Evolutionary conservation across 257 asterid species (phyloP), one percentile per base, ranked within the genome.

Genomic region (Coffea canephora): DNA sequence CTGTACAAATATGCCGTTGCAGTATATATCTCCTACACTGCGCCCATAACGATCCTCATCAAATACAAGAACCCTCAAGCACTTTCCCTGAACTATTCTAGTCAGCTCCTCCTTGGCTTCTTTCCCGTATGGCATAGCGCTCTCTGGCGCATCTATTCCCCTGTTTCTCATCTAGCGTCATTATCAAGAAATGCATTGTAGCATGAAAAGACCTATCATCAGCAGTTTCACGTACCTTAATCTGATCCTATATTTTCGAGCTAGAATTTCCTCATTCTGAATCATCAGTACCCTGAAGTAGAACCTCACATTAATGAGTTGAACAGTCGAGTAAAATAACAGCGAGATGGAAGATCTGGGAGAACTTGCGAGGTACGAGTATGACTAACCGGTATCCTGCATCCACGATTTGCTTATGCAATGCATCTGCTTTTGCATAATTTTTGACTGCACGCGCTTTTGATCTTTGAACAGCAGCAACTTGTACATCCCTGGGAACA

Each of bases 111-210:
- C 96, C 88, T 94, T 94, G 3, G 99, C 95, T 81, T 87, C 80
- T 70, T 87, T 86, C 21, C 98, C 98, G n/a, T 84, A 94, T 6
- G 97, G 97, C 99, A 96, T 94, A 81, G 81, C 41, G 82, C 92
- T 66, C 89, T 96, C 99, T 0, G 99, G 99, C 72, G 98, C 93
- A 83, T 96, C 98, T 2, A 96, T 94, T 78, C 98, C 99, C 91
- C 99, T 93, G 88, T 83, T 21, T 69, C 74, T 71, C 75, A 31
- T 41, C 31, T 2, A 54, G 55, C 70, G 21, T 70, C 77, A 78
- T 78, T 48, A 77, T 77, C 71, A 54, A 69, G 39, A 34, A 46
- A 31, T 45, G 77, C 50, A 13, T 14, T 1, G 39, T 31, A 11
- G 45, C 19, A 6, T 65, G 8, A 67, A 13, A 67, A 8, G 8